Evolutionary conservation across 495 filamentous ascomycete species (phyloP), one percentile per base, ranked within the genome.

Genomic region (Aeminium ludgeri): DNA sequence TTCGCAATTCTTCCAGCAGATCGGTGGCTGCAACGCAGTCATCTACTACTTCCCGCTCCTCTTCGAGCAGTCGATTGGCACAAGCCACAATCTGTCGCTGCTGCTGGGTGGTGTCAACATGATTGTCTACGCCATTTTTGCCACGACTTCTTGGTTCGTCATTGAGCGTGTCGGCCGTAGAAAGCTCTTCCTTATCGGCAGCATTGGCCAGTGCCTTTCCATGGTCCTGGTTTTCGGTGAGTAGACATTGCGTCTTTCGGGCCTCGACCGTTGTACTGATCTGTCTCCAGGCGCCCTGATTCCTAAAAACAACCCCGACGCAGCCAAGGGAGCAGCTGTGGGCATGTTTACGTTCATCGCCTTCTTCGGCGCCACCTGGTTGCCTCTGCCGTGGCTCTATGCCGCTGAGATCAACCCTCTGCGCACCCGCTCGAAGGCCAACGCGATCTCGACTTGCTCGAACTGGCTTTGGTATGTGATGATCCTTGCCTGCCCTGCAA

Each of bases 21-120:
- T 85, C 43, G 73, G 73, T 40, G 74, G 75, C 29, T 83, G 78
- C 59, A 86, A 86, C 43, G 80, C 80, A 10, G 78, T 82, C 49
- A 86, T 85, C 53, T 89, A 89, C 66, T 86, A 80, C 60, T 79
- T 80, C 46, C 79, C 81, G 0, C 69, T 86, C 30, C 68, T 89
- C 0, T 83, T 86, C 60, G 56, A 84, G 59, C 55, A 66, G 10
- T 75, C 72, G 15, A 73, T 86, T 47, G 46, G 59, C 15, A 61
- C 69, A 46, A 56, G 53, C 0, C 67, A 76, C 46, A 68, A 69
- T 40, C 65, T 85, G 48, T 67, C 73, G 11, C 56, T 86, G 10
- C 62, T 87, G 11, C 61, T 87, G 5, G 82, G 81, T 28, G 82
- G 82, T 53, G 70, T 86, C 30, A 86, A 83, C 63, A 77, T 82